A percentile compares a stretch with the other conserved stretches of the same genome.
Evolutionary conservation across 1,139 yeast genomes (phyloP).

Genomic region (Scheffersomyces segobiensis): DNA sequence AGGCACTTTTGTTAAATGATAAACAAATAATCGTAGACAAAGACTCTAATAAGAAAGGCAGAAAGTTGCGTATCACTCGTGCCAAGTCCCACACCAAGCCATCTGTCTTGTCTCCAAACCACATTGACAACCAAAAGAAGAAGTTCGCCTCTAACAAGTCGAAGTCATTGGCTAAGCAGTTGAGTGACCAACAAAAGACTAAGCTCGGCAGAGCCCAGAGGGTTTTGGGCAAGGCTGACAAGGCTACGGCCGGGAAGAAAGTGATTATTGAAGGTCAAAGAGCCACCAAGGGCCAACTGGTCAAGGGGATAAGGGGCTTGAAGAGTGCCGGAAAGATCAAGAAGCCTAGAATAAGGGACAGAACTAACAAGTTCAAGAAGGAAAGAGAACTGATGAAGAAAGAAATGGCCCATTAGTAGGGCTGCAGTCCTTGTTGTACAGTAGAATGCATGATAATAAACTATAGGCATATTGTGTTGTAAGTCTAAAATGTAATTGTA

Average conservation of each 20-base stretch:
- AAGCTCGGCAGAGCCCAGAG: constrained; percentile 77
- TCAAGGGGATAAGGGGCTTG: constrained; percentile 59
- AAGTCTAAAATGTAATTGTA: not conserved
- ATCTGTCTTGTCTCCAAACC: constrained; percentile 46
- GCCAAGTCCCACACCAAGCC: constrained; percentile 62
- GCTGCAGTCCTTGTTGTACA: not conserved
- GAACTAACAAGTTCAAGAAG: constrained; percentile 60
- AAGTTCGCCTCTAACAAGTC: constrained; percentile 22
- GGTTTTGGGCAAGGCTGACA: constrained; percentile 77
- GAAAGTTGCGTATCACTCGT: constrained; percentile 78
- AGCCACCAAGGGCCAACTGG: constrained; percentile 67
- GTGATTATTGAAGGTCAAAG: constrained; percentile 74
- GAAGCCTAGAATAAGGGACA: constrained; percentile 67
- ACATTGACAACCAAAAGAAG: constrained; percentile 37
- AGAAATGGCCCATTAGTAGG: constrained; percentile 11
- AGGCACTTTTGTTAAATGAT: constrained; percentile 77
- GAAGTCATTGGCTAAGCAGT: constrained; percentile 19
- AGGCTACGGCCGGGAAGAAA: constrained; percentile 58
- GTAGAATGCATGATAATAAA: not conserved
- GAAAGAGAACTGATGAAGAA: constrained; percentile 27
- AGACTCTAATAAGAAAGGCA: constrained; percentile 37
- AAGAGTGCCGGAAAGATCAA: constrained; percentile 47
- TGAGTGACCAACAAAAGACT: constrained; percentile 69
- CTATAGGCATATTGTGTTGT: not conserved
- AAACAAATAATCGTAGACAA: constrained; percentile 52